Percentiles rank a stretch among this genome's conserved stretches.
Evolutionary conservation across 495 filamentous ascomycete species (phyloP).

Genomic region (Trichoderma erinaceum): DNA sequence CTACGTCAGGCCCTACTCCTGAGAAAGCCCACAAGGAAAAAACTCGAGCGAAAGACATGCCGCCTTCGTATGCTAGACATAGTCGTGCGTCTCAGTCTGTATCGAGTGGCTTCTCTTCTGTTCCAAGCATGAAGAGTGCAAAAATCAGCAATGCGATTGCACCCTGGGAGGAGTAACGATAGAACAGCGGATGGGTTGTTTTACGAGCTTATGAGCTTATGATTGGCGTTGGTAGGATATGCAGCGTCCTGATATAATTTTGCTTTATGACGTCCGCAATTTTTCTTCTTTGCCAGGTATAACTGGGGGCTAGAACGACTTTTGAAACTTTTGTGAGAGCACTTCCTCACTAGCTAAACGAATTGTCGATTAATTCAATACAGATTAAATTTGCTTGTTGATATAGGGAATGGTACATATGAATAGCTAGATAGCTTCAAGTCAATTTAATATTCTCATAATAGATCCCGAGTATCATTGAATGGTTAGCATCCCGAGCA

Average conservation of each 20-base stretch:
- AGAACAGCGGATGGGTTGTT: neutral
- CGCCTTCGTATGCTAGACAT: neutral
- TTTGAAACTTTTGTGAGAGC: neutral
- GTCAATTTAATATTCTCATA: too few species aligned
- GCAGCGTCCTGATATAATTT: neutral
- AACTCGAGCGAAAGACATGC: neutral
- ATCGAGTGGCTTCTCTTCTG: neutral
- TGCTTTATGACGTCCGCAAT: neutral
- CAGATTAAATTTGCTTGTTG: neutral
- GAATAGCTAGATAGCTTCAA: neutral
- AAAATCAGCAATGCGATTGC: neutral
- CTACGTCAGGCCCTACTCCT: slow-evolving; percentile 26
- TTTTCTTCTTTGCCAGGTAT: neutral
- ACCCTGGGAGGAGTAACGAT: neutral
- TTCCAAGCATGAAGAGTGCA: neutral
- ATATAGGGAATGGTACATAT: neutral
- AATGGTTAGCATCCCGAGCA: neutral
- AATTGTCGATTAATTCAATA: neutral
- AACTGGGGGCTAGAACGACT: neutral
- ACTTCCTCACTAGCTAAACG: neutral
- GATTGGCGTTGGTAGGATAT: neutral
- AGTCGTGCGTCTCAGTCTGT: neutral
- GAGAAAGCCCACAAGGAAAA: slow-evolving; percentile 24
- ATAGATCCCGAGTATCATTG: too few species aligned
- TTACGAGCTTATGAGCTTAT: neutral